Percentiles rank a stretch among this genome's conserved stretches.
Conservation (phyloP, 2,329 filamentous ascomycete genomes). For the Diaporthe batatas region DNA sequence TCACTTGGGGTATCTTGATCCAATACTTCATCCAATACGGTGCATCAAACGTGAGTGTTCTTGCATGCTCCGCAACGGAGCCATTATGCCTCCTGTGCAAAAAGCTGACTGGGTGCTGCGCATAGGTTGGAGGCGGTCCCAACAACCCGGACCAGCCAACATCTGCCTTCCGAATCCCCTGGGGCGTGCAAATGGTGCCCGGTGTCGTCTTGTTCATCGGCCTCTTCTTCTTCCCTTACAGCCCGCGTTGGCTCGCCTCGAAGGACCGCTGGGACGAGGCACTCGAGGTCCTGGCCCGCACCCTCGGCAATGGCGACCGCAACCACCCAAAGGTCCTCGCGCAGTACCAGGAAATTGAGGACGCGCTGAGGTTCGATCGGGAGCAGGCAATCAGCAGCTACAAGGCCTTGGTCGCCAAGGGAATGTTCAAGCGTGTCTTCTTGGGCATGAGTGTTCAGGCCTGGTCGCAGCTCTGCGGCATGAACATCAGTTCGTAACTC, state of each 20-base stretch:
- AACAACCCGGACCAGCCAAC: slow-evolving; percentile 63
- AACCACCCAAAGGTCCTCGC: slow-evolving; percentile 72
- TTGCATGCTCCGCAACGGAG: neutral
- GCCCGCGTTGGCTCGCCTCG: slow-evolving; percentile 77
- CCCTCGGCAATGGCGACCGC: slow-evolving; percentile 69
- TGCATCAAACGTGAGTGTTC: slow-evolving; percentile 56
- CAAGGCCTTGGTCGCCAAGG: slow-evolving; percentile 61
- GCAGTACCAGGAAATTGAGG: slow-evolving; percentile 72
- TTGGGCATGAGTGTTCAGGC: slow-evolving; percentile 71
- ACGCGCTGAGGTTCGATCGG: slow-evolving; percentile 66
- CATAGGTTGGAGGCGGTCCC: slow-evolving; percentile 61
- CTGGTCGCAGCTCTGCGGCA: slow-evolving; percentile 71
- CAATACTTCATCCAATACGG: slow-evolving; percentile 78
- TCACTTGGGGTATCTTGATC: slow-evolving; percentile 77
- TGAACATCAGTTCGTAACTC: slow-evolving; percentile 66
- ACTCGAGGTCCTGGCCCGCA: slow-evolving; percentile 66
- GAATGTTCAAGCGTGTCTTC: slow-evolving; percentile 68
- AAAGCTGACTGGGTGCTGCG: neutral
- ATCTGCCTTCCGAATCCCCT: slow-evolving; percentile 71
- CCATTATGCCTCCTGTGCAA: neutral
- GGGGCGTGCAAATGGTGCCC: slow-evolving; percentile 71
- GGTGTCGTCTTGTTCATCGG: slow-evolving; percentile 66
- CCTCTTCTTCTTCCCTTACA: slow-evolving; percentile 72
- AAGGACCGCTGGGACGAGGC: slow-evolving; percentile 77
- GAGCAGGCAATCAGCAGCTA: slow-evolving; percentile 65